phyloP scores from a whole-genome alignment of 257 asterid species.

The Cynanchum wilfordii region DNA sequence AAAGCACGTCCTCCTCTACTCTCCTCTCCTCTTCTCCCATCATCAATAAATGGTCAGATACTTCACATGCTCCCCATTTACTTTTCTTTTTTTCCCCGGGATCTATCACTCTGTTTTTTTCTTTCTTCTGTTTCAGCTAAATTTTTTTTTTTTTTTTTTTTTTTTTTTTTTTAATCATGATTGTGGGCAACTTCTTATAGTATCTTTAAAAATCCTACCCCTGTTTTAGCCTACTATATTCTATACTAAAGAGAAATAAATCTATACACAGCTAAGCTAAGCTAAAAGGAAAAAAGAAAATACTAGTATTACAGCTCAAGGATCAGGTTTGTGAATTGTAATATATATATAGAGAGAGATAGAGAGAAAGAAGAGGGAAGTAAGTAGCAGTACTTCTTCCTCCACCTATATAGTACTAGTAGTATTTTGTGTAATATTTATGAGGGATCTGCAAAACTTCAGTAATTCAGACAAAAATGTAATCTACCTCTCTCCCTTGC shows the following conservation, averaged over 20 bases:
- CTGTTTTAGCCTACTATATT: too few relatives aligned
- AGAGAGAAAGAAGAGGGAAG: background rate
- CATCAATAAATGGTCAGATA: background rate
- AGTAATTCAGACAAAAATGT: background rate
- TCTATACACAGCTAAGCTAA: too few relatives aligned
- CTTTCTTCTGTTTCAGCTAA: too few relatives aligned
- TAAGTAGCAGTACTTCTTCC: background rate
- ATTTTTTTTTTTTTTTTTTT: background rate
- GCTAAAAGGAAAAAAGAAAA: too few relatives aligned
- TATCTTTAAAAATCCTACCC: too few relatives aligned
- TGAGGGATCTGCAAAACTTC: background rate
- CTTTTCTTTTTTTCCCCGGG: background rate
- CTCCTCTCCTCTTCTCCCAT: background rate
- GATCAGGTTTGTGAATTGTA: too few relatives aligned
- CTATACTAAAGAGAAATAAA: too few relatives aligned
- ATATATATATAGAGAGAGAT: background rate
- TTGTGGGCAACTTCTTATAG: background rate
- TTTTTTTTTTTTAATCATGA: too few relatives aligned
- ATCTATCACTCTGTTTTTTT: too few relatives aligned
- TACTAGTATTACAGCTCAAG: background rate
- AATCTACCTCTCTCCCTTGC: background rate
- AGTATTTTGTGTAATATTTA: background rate
- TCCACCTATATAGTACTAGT: background rate
- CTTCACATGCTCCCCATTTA: slow-evolving; percentile 7
- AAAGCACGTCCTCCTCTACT: too few relatives aligned